Percentiles rank a stretch among this genome's conserved stretches.
These are phyloP conservation scores for Fusarium buharicum DNA, from an alignment of 2,329 filamentous ascomycete genomes.

Conservation along the genomic window DNA sequence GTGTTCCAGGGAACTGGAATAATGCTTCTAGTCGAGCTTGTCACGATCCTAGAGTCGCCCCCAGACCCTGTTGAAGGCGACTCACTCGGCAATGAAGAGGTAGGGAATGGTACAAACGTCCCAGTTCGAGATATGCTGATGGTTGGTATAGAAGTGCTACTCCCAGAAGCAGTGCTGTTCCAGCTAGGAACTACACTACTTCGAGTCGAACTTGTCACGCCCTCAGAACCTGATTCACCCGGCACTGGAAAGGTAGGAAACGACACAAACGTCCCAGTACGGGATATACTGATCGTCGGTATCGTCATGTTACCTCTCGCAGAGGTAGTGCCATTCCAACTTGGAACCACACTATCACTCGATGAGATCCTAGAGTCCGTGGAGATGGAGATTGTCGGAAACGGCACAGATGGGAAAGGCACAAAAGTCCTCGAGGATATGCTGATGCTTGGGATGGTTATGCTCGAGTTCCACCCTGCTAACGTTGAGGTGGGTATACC, in stretches of 20 bases:
- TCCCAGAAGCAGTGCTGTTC: slow-evolving; percentile 5
- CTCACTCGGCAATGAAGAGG: background rate
- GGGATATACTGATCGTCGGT: background rate
- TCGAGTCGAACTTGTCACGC: background rate
- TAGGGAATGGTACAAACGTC: background rate
- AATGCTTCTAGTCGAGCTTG: background rate
- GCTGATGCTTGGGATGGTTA: slow-evolving; percentile 6
- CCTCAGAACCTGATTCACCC: background rate
- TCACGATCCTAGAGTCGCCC: background rate
- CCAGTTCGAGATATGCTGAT: slow-evolving; percentile 8
- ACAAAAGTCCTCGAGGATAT: slow-evolving; percentile 3
- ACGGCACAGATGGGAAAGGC: background rate
- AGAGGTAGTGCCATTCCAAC: slow-evolving; percentile 13
- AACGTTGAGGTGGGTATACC: slow-evolving; percentile 4
- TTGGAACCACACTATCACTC: background rate
- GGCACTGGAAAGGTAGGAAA: background rate
- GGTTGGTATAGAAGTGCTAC: background rate
- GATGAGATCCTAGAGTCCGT: background rate
- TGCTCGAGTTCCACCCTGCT: slow-evolving; percentile 29
- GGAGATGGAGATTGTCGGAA: background rate
- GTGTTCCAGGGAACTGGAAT: slow-evolving; percentile 3
- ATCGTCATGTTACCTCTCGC: background rate
- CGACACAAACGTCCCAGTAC: background rate
- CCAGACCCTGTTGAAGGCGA: background rate
- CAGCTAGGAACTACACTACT: background rate